phyloP scores from a whole-genome alignment of 176 grass and related monocot species.

The Phragmites australis region DNA sequence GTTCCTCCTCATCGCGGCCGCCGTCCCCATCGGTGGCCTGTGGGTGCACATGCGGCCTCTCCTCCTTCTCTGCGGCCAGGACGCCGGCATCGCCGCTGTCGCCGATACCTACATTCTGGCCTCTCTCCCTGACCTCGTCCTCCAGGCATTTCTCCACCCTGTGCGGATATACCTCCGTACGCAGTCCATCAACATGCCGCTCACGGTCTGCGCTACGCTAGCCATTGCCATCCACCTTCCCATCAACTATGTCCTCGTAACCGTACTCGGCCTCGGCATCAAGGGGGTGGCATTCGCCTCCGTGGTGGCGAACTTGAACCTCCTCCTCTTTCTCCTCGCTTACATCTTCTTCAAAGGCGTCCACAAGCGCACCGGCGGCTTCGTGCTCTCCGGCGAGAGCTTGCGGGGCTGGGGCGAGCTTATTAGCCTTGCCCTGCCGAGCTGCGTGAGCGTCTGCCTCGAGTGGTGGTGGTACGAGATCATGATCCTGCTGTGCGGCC shows the following conservation, averaged over 20 bases:
- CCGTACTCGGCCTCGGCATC: constrained; percentile 64
- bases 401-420: constrained; percentile 69
- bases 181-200: constrained; percentile 80
- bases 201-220: constrained; percentile 70
- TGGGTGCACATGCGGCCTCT: constrained; percentile 74
- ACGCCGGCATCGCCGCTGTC: constrained; percentile 58
- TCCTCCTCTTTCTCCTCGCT: constrained; percentile 62
- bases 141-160: constrained; percentile 82
- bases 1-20: constrained; percentile 59
- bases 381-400: constrained; percentile 56
- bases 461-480: constrained; percentile 99
- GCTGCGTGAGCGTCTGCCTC: constrained; percentile 79
- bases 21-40: constrained; percentile 64
- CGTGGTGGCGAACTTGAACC: constrained; percentile 66
- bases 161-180: constrained; percentile 72
- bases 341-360: constrained; percentile 61
- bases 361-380: constrained; percentile 62
- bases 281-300: constrained; percentile 76
- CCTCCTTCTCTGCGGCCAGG: constrained; percentile 77
- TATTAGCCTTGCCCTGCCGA: constrained; percentile 59
- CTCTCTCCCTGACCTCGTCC: constrained; percentile 70
- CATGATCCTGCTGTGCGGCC: constrained; percentile 90
- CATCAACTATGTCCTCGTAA: constrained; percentile 67
- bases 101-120: constrained; percentile 83
- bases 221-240: constrained; percentile 77